Conservation (phyloP, 1,139 yeast genomes). For the Scheffersomyces titani region DNA sequence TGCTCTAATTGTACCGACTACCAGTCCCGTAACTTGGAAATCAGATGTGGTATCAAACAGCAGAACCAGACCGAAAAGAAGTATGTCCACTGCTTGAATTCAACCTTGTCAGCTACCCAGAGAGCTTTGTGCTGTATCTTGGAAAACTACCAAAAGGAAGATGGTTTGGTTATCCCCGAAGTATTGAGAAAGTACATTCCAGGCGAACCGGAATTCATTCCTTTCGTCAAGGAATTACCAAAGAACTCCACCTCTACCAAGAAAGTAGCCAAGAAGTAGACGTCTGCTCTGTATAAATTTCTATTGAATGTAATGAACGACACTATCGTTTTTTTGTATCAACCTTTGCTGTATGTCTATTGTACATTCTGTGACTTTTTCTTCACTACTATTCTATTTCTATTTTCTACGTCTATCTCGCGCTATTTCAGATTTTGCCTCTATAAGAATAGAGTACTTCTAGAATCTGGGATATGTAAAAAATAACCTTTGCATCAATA, state of each 20-base stretch:
- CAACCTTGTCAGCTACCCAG: conserved; percentile 96
- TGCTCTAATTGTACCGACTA: conserved; percentile 99
- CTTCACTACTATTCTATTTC: neutral
- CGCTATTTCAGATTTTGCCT: no score
- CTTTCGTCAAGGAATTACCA: conserved; percentile 87
- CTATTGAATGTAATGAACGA: neutral
- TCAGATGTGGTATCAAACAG: conserved; percentile 97
- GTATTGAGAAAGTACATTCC: conserved; percentile 95
- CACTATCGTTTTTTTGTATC: neutral
- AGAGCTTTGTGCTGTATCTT: conserved; percentile 96
- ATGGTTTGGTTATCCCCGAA: conserved; percentile 90
- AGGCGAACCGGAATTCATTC: conserved; percentile 96
- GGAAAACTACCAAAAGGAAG: conserved; percentile 97
- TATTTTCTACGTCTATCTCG: no score
- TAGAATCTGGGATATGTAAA: no score
- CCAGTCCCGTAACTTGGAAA: conserved; percentile 97
- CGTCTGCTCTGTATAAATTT: neutral
- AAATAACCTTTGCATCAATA: no score
- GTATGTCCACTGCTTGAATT: conserved; percentile 97
- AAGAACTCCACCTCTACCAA: conserved; percentile 88
- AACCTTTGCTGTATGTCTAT: neutral
- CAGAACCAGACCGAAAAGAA: conserved; percentile 95
- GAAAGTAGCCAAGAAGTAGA: conserved; percentile 42
- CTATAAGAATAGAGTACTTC: no score
- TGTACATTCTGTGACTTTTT: neutral